These are phyloP conservation scores for Chrysopogon serrulatus DNA, from an alignment of 176 grass and related monocot species.

Conservation along the genomic window DNA sequence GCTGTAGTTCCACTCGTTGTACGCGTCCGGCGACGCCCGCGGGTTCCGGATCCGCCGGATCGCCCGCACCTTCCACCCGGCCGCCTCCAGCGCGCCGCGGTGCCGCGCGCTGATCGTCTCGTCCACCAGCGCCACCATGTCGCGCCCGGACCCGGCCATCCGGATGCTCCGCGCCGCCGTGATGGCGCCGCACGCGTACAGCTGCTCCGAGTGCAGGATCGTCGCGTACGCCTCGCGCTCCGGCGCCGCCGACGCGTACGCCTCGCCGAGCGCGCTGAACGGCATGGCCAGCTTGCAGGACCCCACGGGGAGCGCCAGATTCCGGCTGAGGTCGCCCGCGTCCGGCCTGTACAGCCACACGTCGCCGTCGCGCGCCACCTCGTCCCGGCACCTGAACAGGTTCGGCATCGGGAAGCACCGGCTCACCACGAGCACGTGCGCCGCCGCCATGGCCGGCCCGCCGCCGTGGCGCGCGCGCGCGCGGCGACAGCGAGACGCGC, in stretches of 20 bases:
- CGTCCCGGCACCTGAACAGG: slow-evolving; percentile 52
- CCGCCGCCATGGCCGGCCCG: background rate
- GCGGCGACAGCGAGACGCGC: slow-evolving; percentile 52
- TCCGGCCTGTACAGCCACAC: slow-evolving; percentile 64
- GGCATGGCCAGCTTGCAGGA: slow-evolving; percentile 71
- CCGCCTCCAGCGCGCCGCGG: slow-evolving; percentile 20
- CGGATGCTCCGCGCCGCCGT: slow-evolving; percentile 46
- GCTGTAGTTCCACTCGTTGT: slow-evolving; percentile 67
- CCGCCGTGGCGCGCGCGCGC: background rate
- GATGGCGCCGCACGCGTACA: slow-evolving; percentile 55
- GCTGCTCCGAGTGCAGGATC: slow-evolving; percentile 48
- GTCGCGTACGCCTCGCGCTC: slow-evolving; percentile 47
- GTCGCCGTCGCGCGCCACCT: slow-evolving; percentile 45
- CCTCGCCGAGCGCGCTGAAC: slow-evolving; percentile 18
- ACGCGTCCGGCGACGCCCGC: slow-evolving; percentile 16
- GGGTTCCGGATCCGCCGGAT: slow-evolving; percentile 40
- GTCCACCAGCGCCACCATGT: slow-evolving; percentile 50
- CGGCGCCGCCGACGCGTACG: background rate
- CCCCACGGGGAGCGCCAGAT: slow-evolving; percentile 56
- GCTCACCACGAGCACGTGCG: slow-evolving; percentile 62
- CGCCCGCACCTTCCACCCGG: slow-evolving; percentile 33
- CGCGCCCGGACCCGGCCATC: background rate
- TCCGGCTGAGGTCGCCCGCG: slow-evolving; percentile 24
- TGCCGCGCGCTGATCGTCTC: slow-evolving; percentile 37
- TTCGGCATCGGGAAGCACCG: slow-evolving; percentile 62